Conservation (phyloP, 192 early-diverging fungal species). For the Coemansia sp. region DNA sequence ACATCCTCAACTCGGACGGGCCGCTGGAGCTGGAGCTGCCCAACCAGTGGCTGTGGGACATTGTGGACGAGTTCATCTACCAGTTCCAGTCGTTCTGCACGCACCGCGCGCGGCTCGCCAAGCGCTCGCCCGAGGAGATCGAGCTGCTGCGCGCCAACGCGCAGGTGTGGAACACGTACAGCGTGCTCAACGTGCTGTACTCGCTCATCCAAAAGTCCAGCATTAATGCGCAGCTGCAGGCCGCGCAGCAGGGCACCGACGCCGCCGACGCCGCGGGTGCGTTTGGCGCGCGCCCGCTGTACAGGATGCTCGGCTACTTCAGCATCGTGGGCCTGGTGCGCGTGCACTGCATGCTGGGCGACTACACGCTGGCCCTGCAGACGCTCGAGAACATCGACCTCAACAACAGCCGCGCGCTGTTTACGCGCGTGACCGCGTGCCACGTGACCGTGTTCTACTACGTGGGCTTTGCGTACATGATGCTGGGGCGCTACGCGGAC, state of each 20-base stretch:
- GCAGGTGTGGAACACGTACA: constrained; percentile 94
- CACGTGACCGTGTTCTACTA: constrained; percentile 98
- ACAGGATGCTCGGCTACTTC: constrained; percentile 98
- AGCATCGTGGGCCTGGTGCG: constrained; percentile 88
- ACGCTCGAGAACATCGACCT: constrained; percentile 96
- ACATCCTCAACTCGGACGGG: constrained; percentile 80
- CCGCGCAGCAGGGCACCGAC: constrained; percentile 86
- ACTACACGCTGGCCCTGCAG: constrained; percentile 93
- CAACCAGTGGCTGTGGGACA: constrained; percentile 99
- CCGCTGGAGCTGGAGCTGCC: constrained; percentile 91
- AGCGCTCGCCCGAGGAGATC: constrained; percentile 78
- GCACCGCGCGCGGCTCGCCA: constrained; percentile 84
- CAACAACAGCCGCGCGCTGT: constrained; percentile 86
- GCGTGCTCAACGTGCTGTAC: constrained; percentile 95
- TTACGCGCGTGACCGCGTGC: constrained; percentile 94
- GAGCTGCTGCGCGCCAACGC: constrained; percentile 79
- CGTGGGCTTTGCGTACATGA: constrained; percentile 96
- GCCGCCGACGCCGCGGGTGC: constrained; percentile 85
- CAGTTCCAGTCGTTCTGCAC: constrained; percentile 98
- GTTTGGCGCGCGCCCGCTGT: constrained; percentile 84
- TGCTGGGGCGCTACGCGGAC: constrained; percentile 96
- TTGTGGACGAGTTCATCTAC: constrained; percentile 99
- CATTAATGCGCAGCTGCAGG: constrained; percentile 90
- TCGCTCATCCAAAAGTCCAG: constrained; percentile 93
- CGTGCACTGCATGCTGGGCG: constrained; percentile 93